These are phyloP conservation scores for Ogataea hybrid DNA, from an alignment of 1,139 yeast species.

Conservation along the genomic window DNA sequence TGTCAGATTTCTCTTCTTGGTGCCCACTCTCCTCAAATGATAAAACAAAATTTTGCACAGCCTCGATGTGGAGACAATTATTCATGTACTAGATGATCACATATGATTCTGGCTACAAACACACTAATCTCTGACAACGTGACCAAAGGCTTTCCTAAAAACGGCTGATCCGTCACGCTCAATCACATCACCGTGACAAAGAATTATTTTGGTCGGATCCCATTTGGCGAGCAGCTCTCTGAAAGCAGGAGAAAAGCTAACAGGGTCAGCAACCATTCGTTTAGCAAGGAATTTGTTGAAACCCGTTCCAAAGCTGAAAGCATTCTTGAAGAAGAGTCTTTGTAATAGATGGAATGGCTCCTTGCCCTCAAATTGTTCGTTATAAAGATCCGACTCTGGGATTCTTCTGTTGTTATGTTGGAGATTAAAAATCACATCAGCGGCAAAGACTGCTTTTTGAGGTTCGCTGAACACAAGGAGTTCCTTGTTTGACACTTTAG, in stretches of 20 bases:
- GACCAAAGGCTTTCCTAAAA: constrained; percentile 1
- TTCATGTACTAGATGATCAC: background rate
- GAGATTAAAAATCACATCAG: constrained; percentile 56
- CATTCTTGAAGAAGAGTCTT: constrained; percentile 33
- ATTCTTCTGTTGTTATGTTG: constrained; percentile 30
- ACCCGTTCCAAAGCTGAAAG: constrained; percentile 25
- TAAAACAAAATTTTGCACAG: background rate
- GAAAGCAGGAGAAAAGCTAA: constrained; percentile 32
- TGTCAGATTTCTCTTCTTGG: constrained; percentile 4
- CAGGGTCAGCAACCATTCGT: constrained; percentile 15
- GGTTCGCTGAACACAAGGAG: constrained; percentile 47
- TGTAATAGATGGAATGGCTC: constrained; percentile 42
- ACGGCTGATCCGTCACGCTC: constrained; percentile 37
- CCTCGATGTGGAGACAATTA: background rate
- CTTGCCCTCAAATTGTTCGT: constrained; percentile 46
- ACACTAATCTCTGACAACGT: background rate
- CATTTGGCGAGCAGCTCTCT: constrained; percentile 37
- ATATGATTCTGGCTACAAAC: background rate
- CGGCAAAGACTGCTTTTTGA: constrained; percentile 49
- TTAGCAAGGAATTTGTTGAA: constrained; percentile 10
- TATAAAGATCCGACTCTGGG: constrained; percentile 33
- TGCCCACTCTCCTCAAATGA: background rate
- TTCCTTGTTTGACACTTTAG: constrained; percentile 55
- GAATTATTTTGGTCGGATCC: constrained; percentile 50
- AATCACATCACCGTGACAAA: constrained; percentile 59